Evolutionary conservation across 176 grass and related monocot species (phyloP).

Genomic region (Ampelocalamus luodianensis): DNA sequence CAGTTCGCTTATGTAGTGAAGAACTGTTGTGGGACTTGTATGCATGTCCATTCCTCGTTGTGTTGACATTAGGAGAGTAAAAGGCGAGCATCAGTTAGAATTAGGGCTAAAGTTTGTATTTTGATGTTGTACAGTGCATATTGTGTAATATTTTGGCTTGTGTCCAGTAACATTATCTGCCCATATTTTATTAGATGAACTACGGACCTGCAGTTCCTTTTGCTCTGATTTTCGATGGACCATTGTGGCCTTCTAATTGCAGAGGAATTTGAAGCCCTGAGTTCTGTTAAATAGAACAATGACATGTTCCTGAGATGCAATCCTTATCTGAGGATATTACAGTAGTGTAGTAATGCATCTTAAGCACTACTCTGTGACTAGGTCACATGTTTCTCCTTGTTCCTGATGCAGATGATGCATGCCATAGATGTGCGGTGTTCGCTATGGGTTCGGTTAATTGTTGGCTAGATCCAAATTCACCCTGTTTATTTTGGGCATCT

Average conservation of each 20-base stretch:
- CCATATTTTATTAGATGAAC: constrained; percentile 8
- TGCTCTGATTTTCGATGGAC: neutral
- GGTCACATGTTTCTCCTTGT: neutral
- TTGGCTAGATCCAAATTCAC: neutral
- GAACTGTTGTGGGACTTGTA: neutral
- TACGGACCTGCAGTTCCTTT: neutral
- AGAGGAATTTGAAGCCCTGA: constrained; percentile 8
- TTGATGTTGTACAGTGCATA: constrained; percentile 2
- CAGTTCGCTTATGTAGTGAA: neutral
- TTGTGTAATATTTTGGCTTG: neutral
- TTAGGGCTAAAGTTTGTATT: neutral
- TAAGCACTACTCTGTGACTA: neutral
- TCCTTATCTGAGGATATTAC: constrained; percentile 10
- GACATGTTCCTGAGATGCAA: neutral
- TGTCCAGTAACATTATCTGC: neutral
- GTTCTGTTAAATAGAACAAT: constrained; percentile 16
- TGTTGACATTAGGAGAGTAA: constrained; percentile 1
- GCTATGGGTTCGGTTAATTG: neutral
- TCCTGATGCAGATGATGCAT: neutral
- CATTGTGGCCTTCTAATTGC: neutral
- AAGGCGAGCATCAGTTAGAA: neutral
- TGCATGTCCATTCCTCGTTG: neutral
- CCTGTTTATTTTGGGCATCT: neutral
- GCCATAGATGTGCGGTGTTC: neutral
- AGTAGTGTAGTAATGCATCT: neutral